Base-by-base conservation (phyloP, 2,329 filamentous ascomycete species). In the Colletotrichum sojae region DNA sequence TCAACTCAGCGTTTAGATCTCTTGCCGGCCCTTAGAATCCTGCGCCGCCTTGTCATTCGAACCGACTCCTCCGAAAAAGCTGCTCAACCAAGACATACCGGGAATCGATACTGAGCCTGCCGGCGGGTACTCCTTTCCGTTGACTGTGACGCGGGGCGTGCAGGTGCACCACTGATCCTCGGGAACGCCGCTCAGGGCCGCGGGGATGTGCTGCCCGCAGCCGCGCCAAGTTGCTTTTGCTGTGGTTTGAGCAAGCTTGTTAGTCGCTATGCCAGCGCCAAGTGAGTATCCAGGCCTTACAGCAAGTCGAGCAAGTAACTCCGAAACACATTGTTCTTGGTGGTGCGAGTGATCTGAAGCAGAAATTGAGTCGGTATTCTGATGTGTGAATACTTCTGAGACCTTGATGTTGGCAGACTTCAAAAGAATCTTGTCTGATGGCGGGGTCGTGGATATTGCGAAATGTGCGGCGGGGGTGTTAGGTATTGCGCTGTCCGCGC, bases 201-300 rank as follows among this genome's bases (percentile, higher is more conserved):
- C 75, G 9, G 82, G 78, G 67, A 86, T 81, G 73, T 86, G 84
- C 63, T 71, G 78, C 57, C 84, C 84, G 77, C 84, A 86, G 70
- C 84, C 84, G 69, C 83, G 82, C 84, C 84, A 86, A 27, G 83
- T 75, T 72, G 82, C 80, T 75, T 84, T 85, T 31, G 81, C 84
- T 86, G 66, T 72, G 6, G 31, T 12, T 3, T 10, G 15, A 16
- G 25, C 18, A 31, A 36, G 45, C 5, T 16, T 36, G 49, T 62
- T 22, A 46, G 13, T 13, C 25, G 27, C 31, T 46, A 16, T 45
- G 22, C 36, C 20, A 16, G 18, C 4, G 22, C 15, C 40, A 20
- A 2, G 31, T 13, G 48, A 25, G 5, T 6, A 18, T 15, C 3
- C 8, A 15, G 18, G 6, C 2, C 82, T 74, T 73, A 84, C 83